Evolutionary conservation across 1,139 yeast species (phyloP), one percentile per base, ranked within the genome.

Genomic region (Saccharomyces pastorianus): DNA sequence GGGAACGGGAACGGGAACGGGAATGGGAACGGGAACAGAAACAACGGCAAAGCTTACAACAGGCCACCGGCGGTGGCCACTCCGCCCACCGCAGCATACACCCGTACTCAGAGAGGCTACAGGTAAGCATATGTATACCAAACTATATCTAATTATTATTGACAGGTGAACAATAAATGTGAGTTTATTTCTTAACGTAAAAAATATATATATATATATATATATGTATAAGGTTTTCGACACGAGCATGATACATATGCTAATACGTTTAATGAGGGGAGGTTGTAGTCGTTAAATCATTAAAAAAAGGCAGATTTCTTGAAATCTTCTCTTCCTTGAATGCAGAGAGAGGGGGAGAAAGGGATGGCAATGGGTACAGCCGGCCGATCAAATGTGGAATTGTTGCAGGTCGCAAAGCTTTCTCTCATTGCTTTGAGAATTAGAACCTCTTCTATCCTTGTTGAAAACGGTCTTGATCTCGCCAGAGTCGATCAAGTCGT

Each of bases 381-480:
- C 17, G 17, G 17, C 17, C 14, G 13, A 13, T 32, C 34, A 51
- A 28, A 51, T 58, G 23, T 59, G 59, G 20, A 44, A 50, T 46
- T 61, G 62, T 58, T 68, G 71, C 20, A 70, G 61, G 29, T 62
- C 60, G 23, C 62, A 64, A 49, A 74, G 66, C 56, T 64, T 71
- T 49, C 65, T 66, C 55, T 76, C 79, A 49, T 73, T 70, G 48
- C 61, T 63, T 38, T 71, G 69, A 14, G 71, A 63, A 58, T 76
- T 76, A 23, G 80, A 76, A 6, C 80, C 79, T 55, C 80, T 68
- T 66, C 80, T 70, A 27, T 65, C 65, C 60, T 71, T 74, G 56
- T 74, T 72, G 61, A 72, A 69, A n/a, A 74, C 65, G n/a, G 49
- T 29, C 13, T 73, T 71, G 48, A 75, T 66, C 55, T 74, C 78